Evolutionary conservation across 2,329 filamentous ascomycete genomes (phyloP), one percentile per base, ranked within the genome.

Genomic region (Coniochaeta hoffmannii): DNA sequence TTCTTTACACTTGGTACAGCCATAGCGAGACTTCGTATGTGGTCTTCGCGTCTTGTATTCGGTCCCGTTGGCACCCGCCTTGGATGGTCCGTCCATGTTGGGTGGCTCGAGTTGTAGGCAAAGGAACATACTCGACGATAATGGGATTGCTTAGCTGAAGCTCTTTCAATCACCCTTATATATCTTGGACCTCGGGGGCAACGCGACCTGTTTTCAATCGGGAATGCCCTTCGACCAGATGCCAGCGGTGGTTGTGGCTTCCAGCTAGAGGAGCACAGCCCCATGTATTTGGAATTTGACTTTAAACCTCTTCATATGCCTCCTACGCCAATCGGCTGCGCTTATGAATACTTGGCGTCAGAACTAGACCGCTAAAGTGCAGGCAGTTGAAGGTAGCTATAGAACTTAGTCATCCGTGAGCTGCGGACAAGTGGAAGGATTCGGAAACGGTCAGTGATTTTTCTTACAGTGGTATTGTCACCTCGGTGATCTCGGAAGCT

Each of bases 1-100:
- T 36, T 66, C 59, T 1, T 68, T 71, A 57, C 71, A 62, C 53
- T 71, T 70, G 56, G 63, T 56, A 46, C 68, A 71, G 19, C 69
- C 69, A 54, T 65, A 63, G 22, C 68, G 59, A 2, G 68, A 71
- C 58, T 71, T 71, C 50, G 58, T 61, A 56, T 71, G 69, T 3
- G 62, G 53, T 31, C 60, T 51, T 30, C 62, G 59, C 8, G 59
- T 56, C 50, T 59, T 59, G 53, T 57, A 55, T 14, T 58, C 55
- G 19, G 50, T 28, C 26, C 24, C 44, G 28, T 32, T 32, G 12
- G 36, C 10, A 10, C 35, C 44, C 8, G 52, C 6, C 38, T 15
- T 32, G 1, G 28, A 9, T 28, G 22, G 30, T 1, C 54, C 52
- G 50, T 57, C 56, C 56, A 57, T 55, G 19, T 24, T 22, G 11